Percentiles rank a stretch among this genome's conserved stretches.
Conservation (phyloP, 169 alveolate genomes). For the Plasmodium billcollinsi region DNA sequence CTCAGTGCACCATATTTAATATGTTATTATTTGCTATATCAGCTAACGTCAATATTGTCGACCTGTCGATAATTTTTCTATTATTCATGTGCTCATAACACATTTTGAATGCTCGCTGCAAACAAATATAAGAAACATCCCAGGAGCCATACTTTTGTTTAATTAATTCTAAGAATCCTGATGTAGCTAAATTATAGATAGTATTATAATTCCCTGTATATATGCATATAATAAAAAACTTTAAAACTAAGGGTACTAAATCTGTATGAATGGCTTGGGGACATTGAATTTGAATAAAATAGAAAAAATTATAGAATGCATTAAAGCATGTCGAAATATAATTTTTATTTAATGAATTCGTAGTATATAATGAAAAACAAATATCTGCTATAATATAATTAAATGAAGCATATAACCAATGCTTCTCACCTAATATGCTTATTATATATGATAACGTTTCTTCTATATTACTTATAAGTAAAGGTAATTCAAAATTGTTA, state of each 20-base stretch:
- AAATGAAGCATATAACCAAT: conserved; percentile 75
- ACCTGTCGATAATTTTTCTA: not conserved
- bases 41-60: conserved; percentile 18
- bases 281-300: conserved; percentile 69
- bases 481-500: conserved; percentile 21
- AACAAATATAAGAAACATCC: conserved; percentile 52
- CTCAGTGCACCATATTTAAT: not conserved
- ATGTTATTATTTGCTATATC: conserved; percentile 21
- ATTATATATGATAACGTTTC: conserved; percentile 35
- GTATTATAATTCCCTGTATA: conserved; percentile 59
- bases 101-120: conserved; percentile 32
- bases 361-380: conserved; percentile 26
- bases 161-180: conserved; percentile 69
- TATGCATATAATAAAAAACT: conserved; percentile 62
- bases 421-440: conserved; percentile 61
- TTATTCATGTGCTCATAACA: conserved; percentile 25
- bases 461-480: conserved; percentile 34
- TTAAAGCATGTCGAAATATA: conserved; percentile 40
- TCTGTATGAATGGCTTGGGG: conserved; percentile 64
- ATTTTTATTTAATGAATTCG: conserved; percentile 3
- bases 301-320: conserved; percentile 38
- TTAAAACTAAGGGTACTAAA: conserved; percentile 64
- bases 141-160: conserved; percentile 70
- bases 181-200: conserved; percentile 29
- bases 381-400: conserved; percentile 71